Evolutionary conservation across 768 basidiomycete genomes (phyloP), one percentile per base, ranked within the genome.

Genomic region (Auricularia heimuer): DNA sequence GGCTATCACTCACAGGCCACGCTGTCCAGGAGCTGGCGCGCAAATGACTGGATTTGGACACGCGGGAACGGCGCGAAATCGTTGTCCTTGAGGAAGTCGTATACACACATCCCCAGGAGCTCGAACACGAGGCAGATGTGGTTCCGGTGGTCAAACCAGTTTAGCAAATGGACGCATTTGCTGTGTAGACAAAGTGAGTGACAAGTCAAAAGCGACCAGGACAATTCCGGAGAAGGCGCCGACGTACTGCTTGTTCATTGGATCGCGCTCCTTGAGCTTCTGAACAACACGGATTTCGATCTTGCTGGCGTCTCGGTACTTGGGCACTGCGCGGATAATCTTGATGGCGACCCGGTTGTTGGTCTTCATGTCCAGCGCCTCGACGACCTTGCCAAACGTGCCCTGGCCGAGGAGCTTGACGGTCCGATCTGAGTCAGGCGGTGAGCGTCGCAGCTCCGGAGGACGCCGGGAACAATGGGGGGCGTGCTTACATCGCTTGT

Each of bases 31-130:
- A 99, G 80, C 75, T 97, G 94, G 67, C 83, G 83, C 62, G 95
- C 97, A 73, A 99, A 99, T 62, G 88, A 86, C 78, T 98, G 96
- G 62, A 99, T 98, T 74, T 99, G 97, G 65, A 86, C 84, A 67
- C 94, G 90, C 65, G 97, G 95, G 75, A 99, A 99, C 4, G 97
- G 93, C 42, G 90, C 86, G 77, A 98, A 99, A 64, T 89, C 86
- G 76, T 99, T 99, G 75, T 96, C 94, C 81, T 98, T 98, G 71
- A 99, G 81, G 75, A 98, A 99, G 74, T 99, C 97, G 73, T 98
- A 99, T 18, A 99, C 91, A 76, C 95, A 98, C 88, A 93, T 92
- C 67, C 94, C 94, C 62, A 98, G 81, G 29, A 99, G 82, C 73
- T 97, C 94, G 3, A 94, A 95, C 62, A 98, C 97, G 21, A 99